Conservation (phyloP, 108 stramenopile genomes). For the Cyclotella cryptica region DNA sequence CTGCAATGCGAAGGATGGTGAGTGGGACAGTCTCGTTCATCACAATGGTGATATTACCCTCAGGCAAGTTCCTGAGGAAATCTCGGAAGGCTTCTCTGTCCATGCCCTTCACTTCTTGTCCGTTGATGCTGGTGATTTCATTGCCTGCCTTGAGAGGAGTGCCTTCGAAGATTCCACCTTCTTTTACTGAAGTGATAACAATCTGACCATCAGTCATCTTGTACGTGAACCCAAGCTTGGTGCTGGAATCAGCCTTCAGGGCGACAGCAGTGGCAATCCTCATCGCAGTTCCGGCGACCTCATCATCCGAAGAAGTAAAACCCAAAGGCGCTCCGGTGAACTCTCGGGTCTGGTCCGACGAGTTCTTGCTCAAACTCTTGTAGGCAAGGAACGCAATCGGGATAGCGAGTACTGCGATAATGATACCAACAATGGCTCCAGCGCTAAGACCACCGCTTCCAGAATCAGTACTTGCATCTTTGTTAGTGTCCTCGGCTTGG, state of each 20-base stretch:
- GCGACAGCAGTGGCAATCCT: background rate
- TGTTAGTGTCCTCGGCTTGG: background rate
- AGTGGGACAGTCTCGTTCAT: slow-evolving; percentile 8
- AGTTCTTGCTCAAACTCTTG: background rate
- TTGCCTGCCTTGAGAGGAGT: slow-evolving; percentile 8
- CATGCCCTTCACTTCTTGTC: slow-evolving; percentile 1
- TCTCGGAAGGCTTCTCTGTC: background rate
- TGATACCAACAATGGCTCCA: slow-evolving; percentile 5
- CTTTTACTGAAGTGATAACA: background rate
- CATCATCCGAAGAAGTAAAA: background rate
- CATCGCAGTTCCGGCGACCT: background rate
- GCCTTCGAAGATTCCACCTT: slow-evolving; percentile 7
- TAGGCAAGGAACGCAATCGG: background rate
- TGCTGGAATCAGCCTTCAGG: background rate
- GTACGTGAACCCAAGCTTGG: slow-evolving; percentile 13
- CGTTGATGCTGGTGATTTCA: slow-evolving; percentile 14
- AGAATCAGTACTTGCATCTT: background rate
- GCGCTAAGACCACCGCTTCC: background rate
- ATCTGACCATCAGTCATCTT: background rate
- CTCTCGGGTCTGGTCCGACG: background rate
- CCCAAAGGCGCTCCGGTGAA: background rate
- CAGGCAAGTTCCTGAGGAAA: background rate
- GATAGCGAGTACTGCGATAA: background rate
- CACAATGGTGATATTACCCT: slow-evolving; percentile 2
- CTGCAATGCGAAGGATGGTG: background rate